These are phyloP conservation scores for Dactylonectria macrodidyma DNA, from an alignment of 2,329 filamentous ascomycete species.

Conservation along the genomic window DNA sequence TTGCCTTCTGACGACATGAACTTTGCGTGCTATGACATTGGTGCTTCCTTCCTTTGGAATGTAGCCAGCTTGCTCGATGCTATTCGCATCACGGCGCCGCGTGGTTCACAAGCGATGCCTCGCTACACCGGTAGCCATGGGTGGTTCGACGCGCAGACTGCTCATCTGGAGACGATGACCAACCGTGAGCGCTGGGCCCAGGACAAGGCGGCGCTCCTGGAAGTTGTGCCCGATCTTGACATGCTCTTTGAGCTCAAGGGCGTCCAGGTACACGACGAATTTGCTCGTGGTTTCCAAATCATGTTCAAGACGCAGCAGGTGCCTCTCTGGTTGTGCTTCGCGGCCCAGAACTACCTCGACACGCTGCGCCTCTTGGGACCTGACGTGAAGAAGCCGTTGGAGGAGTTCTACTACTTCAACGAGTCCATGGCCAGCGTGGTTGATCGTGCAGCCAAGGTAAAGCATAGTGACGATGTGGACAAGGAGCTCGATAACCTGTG, in stretches of 20 bases:
- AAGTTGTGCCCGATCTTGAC: neutral
- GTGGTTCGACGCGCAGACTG: neutral
- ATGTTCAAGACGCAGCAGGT: constrained; percentile 11
- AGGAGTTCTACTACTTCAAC: neutral
- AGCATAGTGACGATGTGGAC: neutral
- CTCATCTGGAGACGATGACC: neutral
- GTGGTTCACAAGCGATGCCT: neutral
- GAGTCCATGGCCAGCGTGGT: neutral
- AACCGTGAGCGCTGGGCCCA: constrained; percentile 2
- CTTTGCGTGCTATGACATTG: neutral
- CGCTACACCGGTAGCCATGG: neutral
- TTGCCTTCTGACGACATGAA: neutral
- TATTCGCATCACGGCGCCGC: neutral
- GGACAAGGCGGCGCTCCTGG: constrained; percentile 7
- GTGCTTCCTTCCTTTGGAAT: constrained; percentile 2
- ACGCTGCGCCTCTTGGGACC: constrained; percentile 13
- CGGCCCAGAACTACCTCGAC: constrained; percentile 15
- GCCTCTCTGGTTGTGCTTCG: constrained; percentile 16
- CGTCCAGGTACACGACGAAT: neutral
- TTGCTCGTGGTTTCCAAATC: constrained; percentile 1
- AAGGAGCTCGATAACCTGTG: neutral
- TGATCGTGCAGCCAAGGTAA: neutral
- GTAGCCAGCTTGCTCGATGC: neutral
- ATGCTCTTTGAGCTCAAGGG: neutral
- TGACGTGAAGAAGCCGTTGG: neutral